Conservation (phyloP, 129 eudicot genomes). For the Flaveria trinervia region DNA sequence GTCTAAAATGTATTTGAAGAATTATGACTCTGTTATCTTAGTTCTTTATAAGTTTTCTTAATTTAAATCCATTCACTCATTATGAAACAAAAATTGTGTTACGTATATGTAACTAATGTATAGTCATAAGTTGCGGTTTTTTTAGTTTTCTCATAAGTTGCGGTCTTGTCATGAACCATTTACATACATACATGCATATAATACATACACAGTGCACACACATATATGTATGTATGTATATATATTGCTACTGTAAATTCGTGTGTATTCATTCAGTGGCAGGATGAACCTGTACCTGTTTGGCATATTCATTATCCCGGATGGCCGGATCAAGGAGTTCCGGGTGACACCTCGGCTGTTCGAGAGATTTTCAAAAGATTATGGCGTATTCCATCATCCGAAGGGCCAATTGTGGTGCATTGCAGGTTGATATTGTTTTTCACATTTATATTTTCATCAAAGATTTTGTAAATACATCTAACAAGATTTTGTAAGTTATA, state of each 20-base stretch:
- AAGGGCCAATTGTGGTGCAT: slow-evolving; percentile 92
- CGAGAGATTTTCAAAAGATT: slow-evolving; percentile 78
- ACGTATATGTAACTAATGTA: no score
- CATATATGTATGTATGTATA: no score
- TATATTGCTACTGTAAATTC: neutral
- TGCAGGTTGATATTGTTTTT: slow-evolving; percentile 67
- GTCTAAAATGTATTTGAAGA: no score
- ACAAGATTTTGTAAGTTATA: slow-evolving; percentile 6
- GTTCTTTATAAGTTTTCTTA: no score
- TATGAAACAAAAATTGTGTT: no score
- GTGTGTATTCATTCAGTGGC: slow-evolving; percentile 50
- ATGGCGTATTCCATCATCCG: slow-evolving; percentile 54
- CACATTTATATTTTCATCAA: slow-evolving; percentile 20
- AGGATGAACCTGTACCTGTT: slow-evolving; percentile 69
- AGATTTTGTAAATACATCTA: slow-evolving; percentile 23
- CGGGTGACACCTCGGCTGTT: slow-evolving; percentile 71
- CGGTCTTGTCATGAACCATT: no score
- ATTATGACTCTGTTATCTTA: no score
- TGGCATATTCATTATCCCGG: slow-evolving; percentile 88
- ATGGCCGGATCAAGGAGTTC: slow-evolving; percentile 99
- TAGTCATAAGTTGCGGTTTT: no score
- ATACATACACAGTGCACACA: no score
- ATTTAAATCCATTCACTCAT: no score
- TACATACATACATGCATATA: no score
- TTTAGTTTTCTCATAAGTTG: no score